Evolutionary conservation across 1,139 yeast genomes (phyloP), one percentile per base, ranked within the genome.

Genomic region (Suhomyces yuchorum): DNA sequence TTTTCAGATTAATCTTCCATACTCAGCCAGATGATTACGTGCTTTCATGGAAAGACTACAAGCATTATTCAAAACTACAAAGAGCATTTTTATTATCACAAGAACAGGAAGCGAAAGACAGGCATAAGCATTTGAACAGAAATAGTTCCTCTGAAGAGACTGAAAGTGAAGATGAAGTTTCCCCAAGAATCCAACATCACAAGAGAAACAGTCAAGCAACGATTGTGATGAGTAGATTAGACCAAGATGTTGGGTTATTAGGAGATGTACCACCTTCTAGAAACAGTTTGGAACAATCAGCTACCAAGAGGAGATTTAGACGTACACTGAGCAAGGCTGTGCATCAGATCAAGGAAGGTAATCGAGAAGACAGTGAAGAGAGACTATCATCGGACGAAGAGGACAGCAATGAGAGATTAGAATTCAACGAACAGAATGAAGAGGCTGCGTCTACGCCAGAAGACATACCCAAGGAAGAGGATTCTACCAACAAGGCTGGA

Each of bases 21-120:
- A 84, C 91, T 54, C 98, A 93, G 63, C 99, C 99, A 0, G 99
- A 95, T 65, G 90, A 93, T 62, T 75, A 80, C 14, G 98, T 93
- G 12, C 75, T 77, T 19, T 80, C 93, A 0, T 95, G 99, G 99
- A 80, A 81, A 50, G 96, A 90, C 43, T 95, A 91, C 65, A 91
- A 89, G 62, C 83, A 78, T 34, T 88, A 76, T 63, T 77, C 81
- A 42, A 80, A 78, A 47, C 65, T 86, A 57, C 75, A 73, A 46
- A 69, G 75, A 30, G 87, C 85, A 0, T 87, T 87, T 60, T 63
- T 67, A 40, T 58, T 75, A 36, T 78, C 83, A 12, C 93, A 76
- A 51, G 65, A 61, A 24, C 65, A 65, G 36, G 79, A 73, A 42
- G 67, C 73, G 1, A 68, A 63, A 39, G 55, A 52, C 38, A 60